Conservation (phyloP, 2,329 filamentous ascomycete genomes). For the Cladosporium sp. region DNA sequence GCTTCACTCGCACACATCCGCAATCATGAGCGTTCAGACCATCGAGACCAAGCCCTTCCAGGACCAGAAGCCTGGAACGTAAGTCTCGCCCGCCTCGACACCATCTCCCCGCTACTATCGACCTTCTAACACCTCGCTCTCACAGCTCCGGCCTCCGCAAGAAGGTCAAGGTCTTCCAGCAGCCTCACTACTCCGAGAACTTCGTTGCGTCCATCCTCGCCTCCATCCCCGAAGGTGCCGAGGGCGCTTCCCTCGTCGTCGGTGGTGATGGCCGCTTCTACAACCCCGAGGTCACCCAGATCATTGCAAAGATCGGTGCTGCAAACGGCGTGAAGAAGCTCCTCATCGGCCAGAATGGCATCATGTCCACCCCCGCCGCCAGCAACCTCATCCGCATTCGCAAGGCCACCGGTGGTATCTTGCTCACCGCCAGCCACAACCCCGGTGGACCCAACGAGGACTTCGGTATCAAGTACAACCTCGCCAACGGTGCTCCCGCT, state of each 20-base stretch:
- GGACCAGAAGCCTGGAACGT: conserved; percentile 99
- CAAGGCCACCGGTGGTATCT: conserved; percentile 92
- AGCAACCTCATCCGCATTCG: conserved; percentile 93
- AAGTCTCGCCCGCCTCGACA: conserved; percentile 46
- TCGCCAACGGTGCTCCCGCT: conserved; percentile 90
- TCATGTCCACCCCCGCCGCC: conserved; percentile 92
- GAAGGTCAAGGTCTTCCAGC: conserved; percentile 97
- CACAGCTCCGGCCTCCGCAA: conserved; percentile 92
- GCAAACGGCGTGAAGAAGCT: conserved; percentile 99
- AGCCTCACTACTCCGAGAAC: conserved; percentile 91
- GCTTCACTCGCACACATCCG: not conserved
- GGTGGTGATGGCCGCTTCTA: conserved; percentile 95
- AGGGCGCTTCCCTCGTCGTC: conserved; percentile 89
- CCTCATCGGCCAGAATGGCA: conserved; percentile 90
- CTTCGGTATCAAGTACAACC: conserved; percentile 99
- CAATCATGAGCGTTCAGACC: conserved; percentile 67
- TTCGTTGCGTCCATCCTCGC: conserved; percentile 92
- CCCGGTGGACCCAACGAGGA: conserved; percentile 94
- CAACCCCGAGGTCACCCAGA: conserved; percentile 93
- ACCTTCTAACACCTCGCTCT: conserved; percentile 9
- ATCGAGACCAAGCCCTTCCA: conserved; percentile 80
- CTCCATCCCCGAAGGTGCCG: conserved; percentile 89
- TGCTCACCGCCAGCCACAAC: conserved; percentile 97
- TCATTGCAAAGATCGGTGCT: conserved; percentile 95
- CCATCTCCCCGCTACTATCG: too few species aligned